Evolutionary conservation across 129 eudicot species (phyloP).

Genomic region (Lactuca sativa): DNA sequence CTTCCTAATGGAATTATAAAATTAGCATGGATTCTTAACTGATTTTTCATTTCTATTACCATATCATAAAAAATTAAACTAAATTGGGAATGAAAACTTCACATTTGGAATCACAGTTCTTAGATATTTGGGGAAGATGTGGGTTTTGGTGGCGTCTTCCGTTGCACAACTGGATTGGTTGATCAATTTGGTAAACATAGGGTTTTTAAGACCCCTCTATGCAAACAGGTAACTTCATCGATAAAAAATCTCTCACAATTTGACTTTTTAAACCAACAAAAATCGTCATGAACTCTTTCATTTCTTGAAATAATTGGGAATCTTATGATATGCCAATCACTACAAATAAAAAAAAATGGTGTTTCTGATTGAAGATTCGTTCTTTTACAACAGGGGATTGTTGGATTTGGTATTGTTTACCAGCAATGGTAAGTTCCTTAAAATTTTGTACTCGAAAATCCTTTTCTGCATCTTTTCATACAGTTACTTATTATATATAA

Average conservation of each 20-base stretch:
- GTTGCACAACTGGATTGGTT: constrained; percentile 88
- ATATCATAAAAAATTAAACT: not conserved
- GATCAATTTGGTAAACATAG: constrained; percentile 80
- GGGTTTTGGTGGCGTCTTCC: constrained; percentile 93
- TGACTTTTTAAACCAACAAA: too few species aligned
- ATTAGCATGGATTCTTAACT: not conserved
- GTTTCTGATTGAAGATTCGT: too few species aligned
- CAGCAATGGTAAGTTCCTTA: constrained; percentile 74
- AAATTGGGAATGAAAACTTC: not conserved
- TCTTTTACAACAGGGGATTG: constrained; percentile 85
- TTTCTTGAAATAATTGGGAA: too few species aligned
- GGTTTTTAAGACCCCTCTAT: constrained; percentile 96
- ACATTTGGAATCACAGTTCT: constrained; percentile 40
- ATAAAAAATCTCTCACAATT: not conserved
- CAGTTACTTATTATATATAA: not conserved
- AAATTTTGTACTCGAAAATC: not conserved
- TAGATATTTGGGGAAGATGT: constrained; percentile 96
- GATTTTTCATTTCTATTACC: not conserved
- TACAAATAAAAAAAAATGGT: too few species aligned
- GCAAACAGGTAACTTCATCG: constrained; percentile 66
- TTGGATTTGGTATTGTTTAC: constrained; percentile 95
- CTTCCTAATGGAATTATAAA: not conserved
- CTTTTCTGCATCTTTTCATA: not conserved
- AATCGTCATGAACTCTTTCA: too few species aligned
- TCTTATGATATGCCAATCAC: too few species aligned